phyloP scores from a whole-genome alignment of 2,329 filamentous ascomycete genomes.

The Botrytis fabae region DNA sequence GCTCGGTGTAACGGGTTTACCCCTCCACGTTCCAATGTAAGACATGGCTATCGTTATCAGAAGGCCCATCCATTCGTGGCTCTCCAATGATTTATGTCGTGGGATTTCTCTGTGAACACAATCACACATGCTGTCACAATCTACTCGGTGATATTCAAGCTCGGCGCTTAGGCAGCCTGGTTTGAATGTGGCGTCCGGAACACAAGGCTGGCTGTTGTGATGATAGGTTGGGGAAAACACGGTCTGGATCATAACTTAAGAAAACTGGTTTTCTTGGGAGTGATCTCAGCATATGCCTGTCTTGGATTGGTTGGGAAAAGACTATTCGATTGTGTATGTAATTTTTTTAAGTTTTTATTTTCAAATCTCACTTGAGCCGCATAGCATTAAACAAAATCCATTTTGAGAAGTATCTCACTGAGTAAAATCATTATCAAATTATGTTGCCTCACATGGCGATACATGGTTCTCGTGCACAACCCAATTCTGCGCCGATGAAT shows the following conservation, averaged over 20 bases:
- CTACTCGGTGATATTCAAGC: background rate
- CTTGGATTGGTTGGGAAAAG: background rate
- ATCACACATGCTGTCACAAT: slow-evolving; percentile 4
- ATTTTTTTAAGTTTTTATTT: background rate
- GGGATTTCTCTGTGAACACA: background rate
- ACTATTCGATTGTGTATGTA: background rate
- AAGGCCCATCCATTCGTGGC: background rate
- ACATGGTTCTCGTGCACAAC: background rate
- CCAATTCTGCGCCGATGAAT: background rate
- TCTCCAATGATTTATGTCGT: background rate
- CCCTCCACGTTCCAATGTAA: slow-evolving; percentile 9
- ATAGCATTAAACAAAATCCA: background rate
- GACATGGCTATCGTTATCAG: slow-evolving; percentile 6
- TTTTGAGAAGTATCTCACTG: background rate
- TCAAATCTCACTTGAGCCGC: background rate
- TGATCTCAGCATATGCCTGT: background rate
- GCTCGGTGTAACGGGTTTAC: slow-evolving; percentile 1
- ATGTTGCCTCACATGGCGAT: background rate
- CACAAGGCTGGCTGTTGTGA: slow-evolving; percentile 15
- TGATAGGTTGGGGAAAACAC: background rate
- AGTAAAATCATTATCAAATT: background rate
- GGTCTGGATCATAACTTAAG: background rate
- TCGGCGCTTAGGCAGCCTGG: slow-evolving; percentile 5
- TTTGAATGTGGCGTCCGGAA: background rate
- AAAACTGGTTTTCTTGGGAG: background rate